Evolutionary conservation across 495 filamentous ascomycete species (phyloP), one percentile per base, ranked within the genome.

Genomic region (Margaritispora aquatica): DNA sequence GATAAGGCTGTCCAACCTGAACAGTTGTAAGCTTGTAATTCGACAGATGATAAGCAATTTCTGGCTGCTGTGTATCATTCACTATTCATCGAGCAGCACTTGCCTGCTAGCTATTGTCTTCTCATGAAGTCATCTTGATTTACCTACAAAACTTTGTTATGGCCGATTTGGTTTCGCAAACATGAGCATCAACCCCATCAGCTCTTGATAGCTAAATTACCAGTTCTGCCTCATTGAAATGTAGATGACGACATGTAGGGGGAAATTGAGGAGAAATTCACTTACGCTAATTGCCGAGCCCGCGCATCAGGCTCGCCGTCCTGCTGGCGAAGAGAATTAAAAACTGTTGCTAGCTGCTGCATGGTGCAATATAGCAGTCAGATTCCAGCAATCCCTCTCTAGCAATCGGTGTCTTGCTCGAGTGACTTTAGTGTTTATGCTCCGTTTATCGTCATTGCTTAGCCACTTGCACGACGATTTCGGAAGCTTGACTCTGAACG

Each of bases 1-100:
- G n/a, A 58, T 13, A 1, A 67, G 53, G 20, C 44, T 53, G 22
- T 57, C 51, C 9, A 67, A 36, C 21, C 65, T 67, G 50, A 2
- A 31, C 7, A 48, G n/a, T 41, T 10, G 55, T 53, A 13, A 53
- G 51, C 51, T 8, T 53, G 47, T 8, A 20, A 10, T n/a, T 21
- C 21, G 22, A 57, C n/a, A 55, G 41, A 1, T 41, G 26, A 0
- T 31, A 51, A 29, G 9, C 9, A 53, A 15, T 19, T 31, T 53
- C 7, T 13, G 11, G 10, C 2, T 29, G 8, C 21, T 5, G 26
- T 10, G 2, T 22, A 26, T 50, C 21, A 24, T 22, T 24, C n/a
- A n/a, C n/a, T n/a, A n/a, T n/a, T n/a, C n/a, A n/a, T n/a, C n/a
- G n/a, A n/a, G n/a, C n/a, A n/a, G 20, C 47, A 23, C 21, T 23